Evolutionary conservation across 805 yeast species (phyloP).

Genomic region (Starmera pachycereana): DNA sequence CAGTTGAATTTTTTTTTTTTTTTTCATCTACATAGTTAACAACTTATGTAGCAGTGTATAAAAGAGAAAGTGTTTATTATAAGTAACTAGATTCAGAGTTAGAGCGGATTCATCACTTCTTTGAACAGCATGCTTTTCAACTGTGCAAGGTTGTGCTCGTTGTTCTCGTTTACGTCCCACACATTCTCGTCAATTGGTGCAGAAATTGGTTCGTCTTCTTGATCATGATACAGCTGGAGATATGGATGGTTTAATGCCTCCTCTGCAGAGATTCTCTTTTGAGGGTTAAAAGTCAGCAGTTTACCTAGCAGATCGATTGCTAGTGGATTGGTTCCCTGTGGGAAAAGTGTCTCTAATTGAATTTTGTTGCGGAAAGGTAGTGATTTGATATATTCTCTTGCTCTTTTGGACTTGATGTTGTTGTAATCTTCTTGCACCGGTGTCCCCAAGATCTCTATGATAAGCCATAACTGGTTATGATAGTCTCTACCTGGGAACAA

Average conservation of each 20-base stretch:
- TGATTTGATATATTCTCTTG: conserved; percentile 65
- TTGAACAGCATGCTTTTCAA: conserved; percentile 69
- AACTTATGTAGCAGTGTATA: too few species aligned
- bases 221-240: conserved; percentile 55
- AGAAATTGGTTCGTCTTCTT: conserved; percentile 56
- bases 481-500: conserved; percentile 71
- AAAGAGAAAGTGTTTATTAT: too few species aligned
- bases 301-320: conserved; percentile 58
- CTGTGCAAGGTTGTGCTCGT: conserved; percentile 64
- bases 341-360: conserved; percentile 39
- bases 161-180: conserved; percentile 31
- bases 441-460: conserved; percentile 61
- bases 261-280: conserved; percentile 61
- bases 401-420: conserved; percentile 63
- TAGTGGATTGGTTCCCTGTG: conserved; percentile 33
- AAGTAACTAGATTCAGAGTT: conserved; percentile 3
- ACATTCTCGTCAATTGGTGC: conserved; percentile 27
- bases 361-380: conserved; percentile 52
- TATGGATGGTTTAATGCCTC: conserved; percentile 73
- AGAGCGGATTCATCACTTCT: conserved; percentile 55
- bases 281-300: conserved; percentile 63
- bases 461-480: conserved; percentile 54
- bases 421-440: conserved; percentile 67
- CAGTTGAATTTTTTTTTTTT: neutral
- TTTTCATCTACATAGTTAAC: neutral